Evolutionary conservation across 2,329 filamentous ascomycete genomes (phyloP), one percentile per base, ranked within the genome.

Genomic region (Claviceps pusilla): DNA sequence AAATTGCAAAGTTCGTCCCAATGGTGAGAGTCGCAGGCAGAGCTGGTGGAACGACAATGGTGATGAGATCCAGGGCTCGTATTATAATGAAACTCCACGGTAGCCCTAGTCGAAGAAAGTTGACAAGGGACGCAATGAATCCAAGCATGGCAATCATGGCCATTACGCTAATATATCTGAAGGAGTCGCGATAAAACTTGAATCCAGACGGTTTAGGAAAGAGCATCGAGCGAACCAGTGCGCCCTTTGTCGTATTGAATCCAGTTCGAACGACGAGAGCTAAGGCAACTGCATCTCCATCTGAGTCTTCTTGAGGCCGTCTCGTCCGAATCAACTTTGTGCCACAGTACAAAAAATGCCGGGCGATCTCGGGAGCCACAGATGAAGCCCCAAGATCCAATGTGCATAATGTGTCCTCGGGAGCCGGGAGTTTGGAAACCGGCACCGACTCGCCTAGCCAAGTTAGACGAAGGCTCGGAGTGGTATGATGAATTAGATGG

Each of bases 151-250:
- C 94, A 61, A 98, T 84, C 46, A 83, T 72, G 6, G 80, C 91
- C 93, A 98, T 98, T 57, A 98, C 93, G 4, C 87, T 89, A 57
- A 98, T 97, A 67, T 98, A 98, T 28, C 90, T 83, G 71, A 98
- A 98, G 0, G 91, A 96, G 68, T 98, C 93, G 46, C 89, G 82
- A 68, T 98, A 98, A 66, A 98, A 98, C 64, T 94, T 97, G 79
- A 98, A 98, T 0, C 91, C 91, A 0, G 91, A 95, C 1, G 93
- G 93, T 65, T 98, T 98, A 0, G 93, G 94, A 65, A 98, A 98
- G 42, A 98, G 78, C 91, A 98, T 98, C 0, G 93, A 97, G 29
- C 93, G 86, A 56, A 98, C 89, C 19, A 98, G 74, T 10, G 93
- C 88, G 29, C 93, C 93, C 67, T 98, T 98, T 1, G 93, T 98